Conservation (phyloP, 2,329 filamentous ascomycete species). For the Rutstroemia sp. region DNA sequence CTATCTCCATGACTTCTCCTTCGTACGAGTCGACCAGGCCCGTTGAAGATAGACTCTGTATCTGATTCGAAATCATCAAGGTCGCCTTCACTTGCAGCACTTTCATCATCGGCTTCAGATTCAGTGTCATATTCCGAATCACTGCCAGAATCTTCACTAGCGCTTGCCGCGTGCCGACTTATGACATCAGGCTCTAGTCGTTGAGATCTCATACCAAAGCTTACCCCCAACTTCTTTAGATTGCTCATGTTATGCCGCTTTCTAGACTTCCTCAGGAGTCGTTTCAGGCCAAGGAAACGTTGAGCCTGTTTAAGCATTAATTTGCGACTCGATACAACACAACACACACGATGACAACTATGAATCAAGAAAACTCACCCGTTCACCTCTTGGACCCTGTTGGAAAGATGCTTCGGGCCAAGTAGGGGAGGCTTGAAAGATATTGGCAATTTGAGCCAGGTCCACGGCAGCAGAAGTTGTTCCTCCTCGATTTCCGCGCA, state of each 20-base stretch:
- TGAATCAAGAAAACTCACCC: constrained; percentile 5
- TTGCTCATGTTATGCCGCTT: constrained; percentile 26
- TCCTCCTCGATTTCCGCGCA: constrained; percentile 35
- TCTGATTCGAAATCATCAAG: constrained; percentile 31
- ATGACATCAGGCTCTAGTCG: constrained; percentile 43
- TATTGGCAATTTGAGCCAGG: constrained; percentile 35
- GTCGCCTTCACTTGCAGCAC: constrained; percentile 37
- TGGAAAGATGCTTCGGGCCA: constrained; percentile 48
- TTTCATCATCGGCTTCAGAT: constrained; percentile 29
- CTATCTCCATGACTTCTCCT: constrained; percentile 38
- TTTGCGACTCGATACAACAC: not conserved
- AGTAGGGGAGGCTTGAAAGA: constrained; percentile 34
- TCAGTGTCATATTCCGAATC: constrained; percentile 33
- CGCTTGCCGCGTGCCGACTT: constrained; percentile 33
- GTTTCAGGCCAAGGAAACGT: constrained; percentile 51
- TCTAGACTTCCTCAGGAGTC: constrained; percentile 53
- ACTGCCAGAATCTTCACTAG: constrained; percentile 36
- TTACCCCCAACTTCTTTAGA: constrained; percentile 50
- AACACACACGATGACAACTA: not conserved
- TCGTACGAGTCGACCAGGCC: constrained; percentile 19
- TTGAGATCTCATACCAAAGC: constrained; percentile 69
- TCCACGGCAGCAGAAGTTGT: constrained; percentile 33
- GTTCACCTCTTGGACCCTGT: constrained; percentile 39
- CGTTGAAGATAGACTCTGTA: constrained; percentile 15
- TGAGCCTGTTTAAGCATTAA: constrained; percentile 9